These are phyloP conservation scores for Calocybe gangraenosa DNA, from an alignment of 768 basidiomycete species.

Conservation along the genomic window DNA sequence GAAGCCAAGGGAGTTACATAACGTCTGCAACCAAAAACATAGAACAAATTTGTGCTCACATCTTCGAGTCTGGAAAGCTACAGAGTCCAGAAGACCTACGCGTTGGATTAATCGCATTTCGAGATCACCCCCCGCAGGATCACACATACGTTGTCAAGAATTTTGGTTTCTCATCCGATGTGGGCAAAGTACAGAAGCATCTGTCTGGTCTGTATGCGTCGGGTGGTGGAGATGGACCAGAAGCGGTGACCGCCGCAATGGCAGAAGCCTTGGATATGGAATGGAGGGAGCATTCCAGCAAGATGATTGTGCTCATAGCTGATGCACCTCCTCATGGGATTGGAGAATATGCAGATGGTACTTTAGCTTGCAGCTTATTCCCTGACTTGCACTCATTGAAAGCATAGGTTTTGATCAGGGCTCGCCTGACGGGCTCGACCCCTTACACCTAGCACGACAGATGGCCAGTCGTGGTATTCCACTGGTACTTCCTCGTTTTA, in stretches of 20 bases:
- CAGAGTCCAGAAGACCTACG: slow-evolving; percentile 82
- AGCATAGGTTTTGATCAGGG: slow-evolving; percentile 83
- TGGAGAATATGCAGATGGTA: slow-evolving; percentile 95
- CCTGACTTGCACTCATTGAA: slow-evolving; percentile 12
- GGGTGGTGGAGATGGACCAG: slow-evolving; percentile 93
- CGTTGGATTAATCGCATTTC: slow-evolving; percentile 90
- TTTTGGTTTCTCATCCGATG: slow-evolving; percentile 93
- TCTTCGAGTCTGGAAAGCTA: slow-evolving; percentile 92
- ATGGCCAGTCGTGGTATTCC: slow-evolving; percentile 94
- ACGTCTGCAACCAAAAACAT: slow-evolving; percentile 96
- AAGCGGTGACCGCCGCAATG: slow-evolving; percentile 93
- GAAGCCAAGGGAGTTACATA: slow-evolving; percentile 87
- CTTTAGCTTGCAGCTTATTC: slow-evolving; percentile 20
- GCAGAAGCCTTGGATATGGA: slow-evolving; percentile 85
- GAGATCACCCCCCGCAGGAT: slow-evolving; percentile 97
- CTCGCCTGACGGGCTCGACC: slow-evolving; percentile 92
- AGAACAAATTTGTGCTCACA: slow-evolving; percentile 90
- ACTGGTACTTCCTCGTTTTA: slow-evolving; percentile 44
- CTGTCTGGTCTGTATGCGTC: slow-evolving; percentile 83
- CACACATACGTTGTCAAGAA: slow-evolving; percentile 92
- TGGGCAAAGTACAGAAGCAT: slow-evolving; percentile 79
- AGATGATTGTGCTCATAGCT: slow-evolving; percentile 95
- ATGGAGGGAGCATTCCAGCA: slow-evolving; percentile 84
- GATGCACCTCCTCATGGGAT: slow-evolving; percentile 98
- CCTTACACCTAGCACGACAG: slow-evolving; percentile 75